phyloP scores from a whole-genome alignment of 106 monocot genomes.

The Chionographis japonica region DNA sequence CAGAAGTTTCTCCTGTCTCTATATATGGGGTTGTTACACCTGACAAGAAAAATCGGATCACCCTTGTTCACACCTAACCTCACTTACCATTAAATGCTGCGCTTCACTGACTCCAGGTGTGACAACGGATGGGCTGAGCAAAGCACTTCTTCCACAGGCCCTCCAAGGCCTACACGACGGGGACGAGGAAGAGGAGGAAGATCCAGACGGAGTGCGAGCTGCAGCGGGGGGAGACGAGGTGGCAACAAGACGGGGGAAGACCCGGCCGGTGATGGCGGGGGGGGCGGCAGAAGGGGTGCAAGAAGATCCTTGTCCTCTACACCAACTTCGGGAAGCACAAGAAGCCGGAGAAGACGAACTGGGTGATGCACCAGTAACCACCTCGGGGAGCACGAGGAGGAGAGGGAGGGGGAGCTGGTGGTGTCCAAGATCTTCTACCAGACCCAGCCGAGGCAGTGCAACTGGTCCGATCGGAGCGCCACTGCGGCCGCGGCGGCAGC shows the following conservation, averaged over 20 bases:
- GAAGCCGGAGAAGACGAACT: constrained; percentile 93
- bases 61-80: neutral
- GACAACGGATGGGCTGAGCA: constrained; percentile 47
- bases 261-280: constrained; percentile 60
- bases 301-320: constrained; percentile 91
- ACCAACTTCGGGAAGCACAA: constrained; percentile 87
- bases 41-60: constrained; percentile 13
- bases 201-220: constrained; percentile 55
- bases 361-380: constrained; percentile 99
- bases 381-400: constrained; percentile 74
- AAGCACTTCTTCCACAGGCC: constrained; percentile 68
- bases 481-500: constrained; percentile 1
- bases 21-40: constrained; percentile 9
- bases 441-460: constrained; percentile 91
- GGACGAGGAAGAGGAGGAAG: constrained; percentile 49
- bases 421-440: constrained; percentile 98
- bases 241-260: constrained; percentile 99
- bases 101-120: constrained; percentile 19
- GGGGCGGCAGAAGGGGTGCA: constrained; percentile 81
- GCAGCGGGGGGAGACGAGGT: constrained; percentile 71
- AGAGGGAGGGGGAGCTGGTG: constrained; percentile 90
- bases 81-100: neutral
- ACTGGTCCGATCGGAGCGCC: constrained; percentile 36
- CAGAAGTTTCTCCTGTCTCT: neutral
- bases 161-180: constrained; percentile 57